Evolutionary conservation across 495 filamentous ascomycete genomes (phyloP).

Genomic region (Bombardia bombarda): DNA sequence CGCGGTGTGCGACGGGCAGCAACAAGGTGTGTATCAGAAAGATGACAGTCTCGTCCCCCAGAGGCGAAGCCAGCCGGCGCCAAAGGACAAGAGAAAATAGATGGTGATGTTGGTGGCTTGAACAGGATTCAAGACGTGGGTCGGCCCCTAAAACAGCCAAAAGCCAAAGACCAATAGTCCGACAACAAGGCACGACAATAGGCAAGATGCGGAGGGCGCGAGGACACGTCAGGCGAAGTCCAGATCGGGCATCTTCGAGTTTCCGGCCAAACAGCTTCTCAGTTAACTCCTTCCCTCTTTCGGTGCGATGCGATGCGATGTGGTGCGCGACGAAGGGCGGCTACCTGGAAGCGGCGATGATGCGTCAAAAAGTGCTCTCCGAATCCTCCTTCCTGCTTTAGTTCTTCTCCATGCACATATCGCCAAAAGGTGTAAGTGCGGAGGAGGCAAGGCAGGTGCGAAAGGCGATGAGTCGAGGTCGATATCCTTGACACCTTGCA

Average conservation of each 20-base stretch:
- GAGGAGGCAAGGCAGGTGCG: background rate
- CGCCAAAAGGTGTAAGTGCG: background rate
- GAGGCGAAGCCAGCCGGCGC: conserved; percentile 16
- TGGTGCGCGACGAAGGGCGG: too few relatives aligned
- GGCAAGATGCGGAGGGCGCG: background rate
- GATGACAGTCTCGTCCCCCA: background rate
- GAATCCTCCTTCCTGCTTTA: too few relatives aligned
- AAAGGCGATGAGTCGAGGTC: background rate
- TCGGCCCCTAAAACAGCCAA: background rate
- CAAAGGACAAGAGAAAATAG: conserved; percentile 2
- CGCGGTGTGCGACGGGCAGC: conserved; percentile 2
- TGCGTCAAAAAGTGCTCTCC: too few relatives aligned
- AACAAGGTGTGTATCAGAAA: conserved; percentile 1
- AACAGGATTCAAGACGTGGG: background rate
- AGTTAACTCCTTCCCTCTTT: conserved; percentile 8
- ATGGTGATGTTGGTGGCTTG: background rate
- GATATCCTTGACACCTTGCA: background rate
- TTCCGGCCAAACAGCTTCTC: background rate
- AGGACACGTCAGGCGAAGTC: conserved; percentile 18
- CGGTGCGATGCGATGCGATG: too few relatives aligned
- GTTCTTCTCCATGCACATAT: conserved; percentile 8
- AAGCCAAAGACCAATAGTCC: background rate
- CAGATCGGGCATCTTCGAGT: conserved; percentile 16
- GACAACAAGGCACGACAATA: too few relatives aligned
- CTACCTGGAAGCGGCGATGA: too few relatives aligned